Evolutionary conservation across 2,329 filamentous ascomycete genomes (phyloP), one percentile per base, ranked within the genome.

Genomic region (Trichoderma sp.): DNA sequence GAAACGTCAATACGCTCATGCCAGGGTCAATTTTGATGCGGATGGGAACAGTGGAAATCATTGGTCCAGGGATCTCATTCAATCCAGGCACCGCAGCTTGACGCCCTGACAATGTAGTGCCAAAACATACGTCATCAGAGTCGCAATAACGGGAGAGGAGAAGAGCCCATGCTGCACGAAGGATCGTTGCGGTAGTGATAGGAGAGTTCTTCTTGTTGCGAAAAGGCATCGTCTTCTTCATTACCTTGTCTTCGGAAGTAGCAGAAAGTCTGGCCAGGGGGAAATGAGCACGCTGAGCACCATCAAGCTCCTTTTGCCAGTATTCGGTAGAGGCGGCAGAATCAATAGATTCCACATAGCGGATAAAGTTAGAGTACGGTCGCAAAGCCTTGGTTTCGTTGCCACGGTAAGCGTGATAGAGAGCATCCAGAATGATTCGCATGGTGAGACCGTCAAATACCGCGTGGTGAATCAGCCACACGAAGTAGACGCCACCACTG

Each of bases 191-290:
- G 2, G 59, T 65, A 4, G 67, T 68, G 5, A 58, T 27, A 13
- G 67, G 52, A 32, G 37, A 50, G 12, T 34, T 27, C 5, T 53
- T 67, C 5, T 54, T 59, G 54, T 67, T 67, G 8, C 69, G 61
- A 13, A 72, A 65, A 29, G 72, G 60, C 13, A 74, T 69, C 19
- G 74, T 75, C 32, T 27, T 50, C 57, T 42, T 57, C 57, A 53
- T 34, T 1, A 45, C 42, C 5, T 22, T 27, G 37, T 67, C 64
- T 27, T 67, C 29, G 13, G 64, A 67, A 3, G 25, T 39, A 19
- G 54, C n/a, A n/a, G 64, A 67, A 8, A 67, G 34, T 3, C 54
- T 58, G 2, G 64, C 64, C 9, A 34, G 22, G 1, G 64, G 61
- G 19, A 61, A 68, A 2, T 66, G 67, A 19, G 39, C 27, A n/a